A percentile compares a stretch with the other conserved stretches of the same genome.
phyloP scores from a whole-genome alignment of 2,329 filamentous ascomycete genomes.

The Colletotrichum sp. region DNA sequence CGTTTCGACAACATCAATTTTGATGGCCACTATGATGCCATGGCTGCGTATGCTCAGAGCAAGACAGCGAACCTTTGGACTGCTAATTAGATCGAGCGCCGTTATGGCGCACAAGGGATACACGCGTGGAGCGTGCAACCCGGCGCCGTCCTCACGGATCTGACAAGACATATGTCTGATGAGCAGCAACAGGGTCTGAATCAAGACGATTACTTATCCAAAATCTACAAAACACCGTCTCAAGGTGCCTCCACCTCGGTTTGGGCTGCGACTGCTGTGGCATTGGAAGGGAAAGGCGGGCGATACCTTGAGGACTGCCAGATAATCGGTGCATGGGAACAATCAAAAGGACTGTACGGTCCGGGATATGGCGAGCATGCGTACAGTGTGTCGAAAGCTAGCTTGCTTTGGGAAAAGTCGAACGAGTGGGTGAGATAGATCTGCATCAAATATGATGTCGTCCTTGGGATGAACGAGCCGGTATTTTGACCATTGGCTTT shows the following conservation, averaged over 20 bases:
- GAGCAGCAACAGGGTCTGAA: neutral
- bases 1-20: conserved; percentile 36
- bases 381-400: neutral
- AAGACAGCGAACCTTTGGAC: conserved; percentile 58
- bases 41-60: conserved; percentile 47
- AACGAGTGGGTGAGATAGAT: neutral
- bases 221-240: neutral
- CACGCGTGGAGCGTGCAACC: conserved; percentile 52
- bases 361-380: neutral
- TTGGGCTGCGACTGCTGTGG: conserved; percentile 44
- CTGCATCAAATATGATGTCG: neutral
- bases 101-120: conserved; percentile 46
- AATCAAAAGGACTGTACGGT: neutral
- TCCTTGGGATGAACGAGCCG: neutral
- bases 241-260: conserved; percentile 55
- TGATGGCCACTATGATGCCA: conserved; percentile 33
- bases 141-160: conserved; percentile 29
- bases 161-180: neutral
- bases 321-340: conserved; percentile 24
- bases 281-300: conserved; percentile 50
- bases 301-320: conserved; percentile 49
- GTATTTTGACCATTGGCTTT: neutral
- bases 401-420: neutral
- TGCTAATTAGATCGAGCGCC: conserved; percentile 54
- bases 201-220: neutral